phyloP scores from a whole-genome alignment of 208 protist genomes.

The Trypanosoma vivax region DNA sequence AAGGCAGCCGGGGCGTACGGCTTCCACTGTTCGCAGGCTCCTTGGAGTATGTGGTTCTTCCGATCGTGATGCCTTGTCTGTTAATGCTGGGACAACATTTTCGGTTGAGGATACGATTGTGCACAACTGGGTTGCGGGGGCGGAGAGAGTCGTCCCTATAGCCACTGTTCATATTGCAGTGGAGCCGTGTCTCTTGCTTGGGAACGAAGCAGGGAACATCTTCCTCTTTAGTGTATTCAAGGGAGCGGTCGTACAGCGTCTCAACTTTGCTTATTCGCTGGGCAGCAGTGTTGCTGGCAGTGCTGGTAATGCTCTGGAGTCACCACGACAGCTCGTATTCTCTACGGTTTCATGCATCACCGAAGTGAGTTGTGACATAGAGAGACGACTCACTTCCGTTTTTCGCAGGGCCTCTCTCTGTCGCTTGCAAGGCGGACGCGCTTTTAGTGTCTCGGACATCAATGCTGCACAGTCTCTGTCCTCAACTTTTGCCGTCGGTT shows the following conservation, averaged over 20 bases:
- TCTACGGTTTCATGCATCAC: constrained; percentile 66
- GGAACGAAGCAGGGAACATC: constrained; percentile 80
- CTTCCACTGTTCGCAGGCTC: too few relatives aligned
- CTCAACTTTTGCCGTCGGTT: constrained; percentile 73
- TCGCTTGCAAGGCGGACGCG: constrained; percentile 24
- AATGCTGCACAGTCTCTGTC: constrained; percentile 10
- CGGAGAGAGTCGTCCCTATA: constrained; percentile 5
- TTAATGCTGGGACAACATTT: background rate
- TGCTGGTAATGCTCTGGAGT: constrained; percentile 4
- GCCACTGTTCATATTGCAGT: constrained; percentile 64
- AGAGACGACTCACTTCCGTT: constrained; percentile 43
- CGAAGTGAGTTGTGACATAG: constrained; percentile 64
- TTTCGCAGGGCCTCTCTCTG: constrained; percentile 37
- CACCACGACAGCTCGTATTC: constrained; percentile 35
- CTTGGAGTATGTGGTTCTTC: too few relatives aligned
- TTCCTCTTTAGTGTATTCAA: constrained; percentile 68
- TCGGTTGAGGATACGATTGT: background rate
- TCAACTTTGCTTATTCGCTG: constrained; percentile 54
- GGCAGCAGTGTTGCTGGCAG: constrained; percentile 3
- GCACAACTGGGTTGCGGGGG: background rate
- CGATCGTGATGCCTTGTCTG: too few relatives aligned
- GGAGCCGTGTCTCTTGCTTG: constrained; percentile 78
- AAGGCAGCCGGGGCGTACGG: background rate
- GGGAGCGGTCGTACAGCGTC: constrained; percentile 54
- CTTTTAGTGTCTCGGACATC: constrained; percentile 18